Percentiles rank a stretch among this genome's conserved stretches.
These are phyloP conservation scores for Quercus alba DNA, from an alignment of 306 rosid species.

Conservation along the genomic window DNA sequence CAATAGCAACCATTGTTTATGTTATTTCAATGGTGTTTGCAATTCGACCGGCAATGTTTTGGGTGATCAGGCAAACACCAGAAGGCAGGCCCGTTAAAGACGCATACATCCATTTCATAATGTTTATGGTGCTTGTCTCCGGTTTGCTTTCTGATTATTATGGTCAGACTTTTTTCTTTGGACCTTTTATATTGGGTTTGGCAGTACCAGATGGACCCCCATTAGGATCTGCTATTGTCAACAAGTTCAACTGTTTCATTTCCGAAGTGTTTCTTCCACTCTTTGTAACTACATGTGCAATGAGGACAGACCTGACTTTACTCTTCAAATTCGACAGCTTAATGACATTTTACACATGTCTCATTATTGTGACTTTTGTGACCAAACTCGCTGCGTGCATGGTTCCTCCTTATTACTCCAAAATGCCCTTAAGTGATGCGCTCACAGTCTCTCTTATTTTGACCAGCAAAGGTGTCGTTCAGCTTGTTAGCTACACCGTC, in stretches of 20 bases:
- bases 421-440: conserved; percentile 44
- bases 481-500: conserved; percentile 12
- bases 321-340: background rate
- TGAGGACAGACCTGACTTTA: conserved; percentile 34
- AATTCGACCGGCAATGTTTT: conserved; percentile 43
- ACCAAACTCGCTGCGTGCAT: conserved; percentile 20
- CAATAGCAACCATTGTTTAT: background rate
- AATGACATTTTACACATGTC: background rate
- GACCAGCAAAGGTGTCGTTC: conserved; percentile 57
- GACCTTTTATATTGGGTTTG: conserved; percentile 59
- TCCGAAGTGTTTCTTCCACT: conserved; percentile 45
- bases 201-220: conserved; percentile 69
- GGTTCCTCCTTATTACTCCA: conserved; percentile 21
- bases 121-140: conserved; percentile 25
- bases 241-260: conserved; percentile 37
- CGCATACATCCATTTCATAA: conserved; percentile 12
- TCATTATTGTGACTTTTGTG: background rate
- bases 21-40: background rate
- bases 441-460: conserved; percentile 46
- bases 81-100: conserved; percentile 51
- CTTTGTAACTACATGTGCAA: conserved; percentile 35
- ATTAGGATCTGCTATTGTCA: conserved; percentile 51
- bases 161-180: conserved; percentile 30
- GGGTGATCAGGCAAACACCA: conserved; percentile 47
- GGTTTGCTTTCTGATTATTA: conserved; percentile 8